These are phyloP conservation scores for Puccinia horiana DNA, from an alignment of 1,284 basidiomycete genomes.

Conservation along the genomic window DNA sequence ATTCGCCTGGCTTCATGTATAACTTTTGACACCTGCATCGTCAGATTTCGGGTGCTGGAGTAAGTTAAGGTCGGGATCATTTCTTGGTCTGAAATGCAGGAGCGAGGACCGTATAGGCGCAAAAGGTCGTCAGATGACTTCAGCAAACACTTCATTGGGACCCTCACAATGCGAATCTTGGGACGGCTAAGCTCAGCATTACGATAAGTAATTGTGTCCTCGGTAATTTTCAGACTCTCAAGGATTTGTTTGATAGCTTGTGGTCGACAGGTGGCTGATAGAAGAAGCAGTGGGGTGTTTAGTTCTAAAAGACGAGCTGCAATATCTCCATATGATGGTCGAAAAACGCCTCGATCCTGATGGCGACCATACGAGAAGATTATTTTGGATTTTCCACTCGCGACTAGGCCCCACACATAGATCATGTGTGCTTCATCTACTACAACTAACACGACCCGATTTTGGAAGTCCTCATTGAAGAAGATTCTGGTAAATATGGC, in stretches of 20 bases:
- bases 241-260: neutral
- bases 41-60: neutral
- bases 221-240: neutral
- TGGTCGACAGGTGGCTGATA: constrained; percentile 14
- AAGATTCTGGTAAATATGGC: neutral
- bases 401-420: constrained; percentile 4
- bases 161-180: neutral
- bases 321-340: constrained; percentile 10
- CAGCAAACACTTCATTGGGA: neutral
- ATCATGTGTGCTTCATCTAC: constrained; percentile 9
- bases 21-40: neutral
- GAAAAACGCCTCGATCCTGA: neutral
- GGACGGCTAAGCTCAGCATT: neutral
- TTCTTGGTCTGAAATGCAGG: neutral
- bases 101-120: neutral
- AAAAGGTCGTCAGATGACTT: neutral
- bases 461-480: neutral
- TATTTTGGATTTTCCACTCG: neutral
- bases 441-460: neutral
- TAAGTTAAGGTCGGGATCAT: neutral
- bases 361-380: neutral
- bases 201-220: neutral
- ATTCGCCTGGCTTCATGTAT: neutral
- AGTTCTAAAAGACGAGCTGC: neutral
- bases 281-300: neutral